Conservation (phyloP, 306 rosid genomes). For the Myrica gale region DNA sequence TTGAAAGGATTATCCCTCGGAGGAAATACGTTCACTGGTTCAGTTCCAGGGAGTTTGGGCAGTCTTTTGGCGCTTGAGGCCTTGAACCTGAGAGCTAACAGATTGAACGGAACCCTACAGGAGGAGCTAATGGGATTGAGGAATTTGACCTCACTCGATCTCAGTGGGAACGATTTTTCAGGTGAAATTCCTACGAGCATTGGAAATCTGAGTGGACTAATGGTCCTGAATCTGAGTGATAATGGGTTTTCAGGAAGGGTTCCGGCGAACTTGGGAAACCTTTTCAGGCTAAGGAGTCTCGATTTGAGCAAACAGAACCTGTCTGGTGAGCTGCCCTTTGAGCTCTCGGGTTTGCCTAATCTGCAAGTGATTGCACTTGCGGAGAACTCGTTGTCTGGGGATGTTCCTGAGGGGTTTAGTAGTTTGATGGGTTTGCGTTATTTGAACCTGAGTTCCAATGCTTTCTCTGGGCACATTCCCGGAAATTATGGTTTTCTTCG, state of each 20-base stretch:
- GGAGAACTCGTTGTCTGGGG: constrained; percentile 70
- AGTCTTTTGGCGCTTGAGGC: constrained; percentile 60
- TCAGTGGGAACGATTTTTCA: constrained; percentile 62
- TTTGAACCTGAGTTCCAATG: constrained; percentile 75
- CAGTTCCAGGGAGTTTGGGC: constrained; percentile 61
- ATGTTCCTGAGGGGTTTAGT: constrained; percentile 90
- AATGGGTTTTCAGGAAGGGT: constrained; percentile 68
- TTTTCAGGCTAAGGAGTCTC: constrained; percentile 70
- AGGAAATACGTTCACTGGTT: constrained; percentile 62
- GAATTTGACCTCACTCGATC: constrained; percentile 67
- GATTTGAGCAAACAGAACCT: constrained; percentile 83
- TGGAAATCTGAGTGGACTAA: constrained; percentile 56
- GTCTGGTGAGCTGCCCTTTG: constrained; percentile 84
- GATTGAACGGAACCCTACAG: constrained; percentile 62
- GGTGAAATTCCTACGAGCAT: constrained; percentile 50
- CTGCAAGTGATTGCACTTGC: constrained; percentile 73
- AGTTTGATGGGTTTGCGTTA: constrained; percentile 68
- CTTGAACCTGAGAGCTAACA: constrained; percentile 61
- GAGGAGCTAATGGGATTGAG: constrained; percentile 45
- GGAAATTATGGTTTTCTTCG: constrained; percentile 79
- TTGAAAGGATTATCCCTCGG: constrained; percentile 65
- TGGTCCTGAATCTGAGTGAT: constrained; percentile 73
- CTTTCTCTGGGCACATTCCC: constrained; percentile 70
- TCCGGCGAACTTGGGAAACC: constrained; percentile 73
- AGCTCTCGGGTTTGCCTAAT: constrained; percentile 83